Conservation (phyloP, 2,329 filamentous ascomycete species). For the Cryphonectria naterciae region DNA sequence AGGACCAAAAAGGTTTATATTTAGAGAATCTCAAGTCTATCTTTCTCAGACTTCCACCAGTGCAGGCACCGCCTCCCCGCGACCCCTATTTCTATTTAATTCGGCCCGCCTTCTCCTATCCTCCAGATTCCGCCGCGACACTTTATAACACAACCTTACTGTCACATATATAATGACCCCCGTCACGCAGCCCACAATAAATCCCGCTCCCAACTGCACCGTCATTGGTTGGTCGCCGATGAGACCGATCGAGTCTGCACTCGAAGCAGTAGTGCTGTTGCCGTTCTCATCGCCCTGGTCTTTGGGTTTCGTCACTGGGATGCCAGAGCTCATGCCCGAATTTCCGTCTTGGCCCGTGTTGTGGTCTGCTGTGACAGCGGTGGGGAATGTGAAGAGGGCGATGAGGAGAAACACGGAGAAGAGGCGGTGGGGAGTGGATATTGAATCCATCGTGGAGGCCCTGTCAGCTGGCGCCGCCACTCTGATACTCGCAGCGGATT, state of each 20-base stretch:
- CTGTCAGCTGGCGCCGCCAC: not conserved
- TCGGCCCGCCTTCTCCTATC: not conserved
- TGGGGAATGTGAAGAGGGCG: not conserved
- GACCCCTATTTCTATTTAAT: not conserved
- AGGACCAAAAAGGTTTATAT: not conserved
- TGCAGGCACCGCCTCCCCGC: not conserved
- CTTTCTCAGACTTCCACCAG: not conserved
- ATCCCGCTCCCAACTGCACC: conserved; percentile 24
- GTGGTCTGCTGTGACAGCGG: not conserved
- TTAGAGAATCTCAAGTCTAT: too few species aligned
- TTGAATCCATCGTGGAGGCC: not conserved
- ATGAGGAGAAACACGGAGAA: not conserved
- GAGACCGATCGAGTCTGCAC: not conserved
- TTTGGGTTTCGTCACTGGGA: not conserved
- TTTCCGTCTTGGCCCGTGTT: not conserved
- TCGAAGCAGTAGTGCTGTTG: not conserved
- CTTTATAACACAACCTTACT: not conserved
- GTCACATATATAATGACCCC: conserved; percentile 16
- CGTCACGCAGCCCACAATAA: conserved; percentile 26
- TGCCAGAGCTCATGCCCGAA: not conserved
- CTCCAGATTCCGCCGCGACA: not conserved
- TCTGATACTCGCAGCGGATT: not conserved
- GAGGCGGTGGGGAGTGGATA: not conserved
- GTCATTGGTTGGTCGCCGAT: conserved; percentile 20
- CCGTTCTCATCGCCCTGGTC: not conserved